A percentile compares a stretch with the other conserved stretches of the same genome.
Evolutionary conservation across 208 protist species (phyloP).

Genomic region (Trypanosoma avium): DNA sequence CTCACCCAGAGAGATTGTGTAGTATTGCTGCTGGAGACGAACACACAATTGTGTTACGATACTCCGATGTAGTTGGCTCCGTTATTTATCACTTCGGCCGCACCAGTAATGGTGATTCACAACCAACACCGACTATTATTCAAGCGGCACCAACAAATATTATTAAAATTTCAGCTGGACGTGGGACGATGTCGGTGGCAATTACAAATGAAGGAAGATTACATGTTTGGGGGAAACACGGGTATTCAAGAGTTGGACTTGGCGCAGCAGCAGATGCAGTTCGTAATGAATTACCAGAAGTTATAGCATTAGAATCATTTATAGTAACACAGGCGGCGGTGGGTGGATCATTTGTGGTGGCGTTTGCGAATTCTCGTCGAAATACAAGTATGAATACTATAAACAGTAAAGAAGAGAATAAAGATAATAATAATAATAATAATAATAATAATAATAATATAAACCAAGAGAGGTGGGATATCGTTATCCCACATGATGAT

Average conservation of each 20-base stretch:
- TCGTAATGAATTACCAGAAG: constrained; percentile 26
- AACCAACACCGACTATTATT: constrained; percentile 44
- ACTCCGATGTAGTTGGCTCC: constrained; percentile 53
- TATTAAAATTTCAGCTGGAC: constrained; percentile 43
- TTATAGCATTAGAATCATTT: constrained; percentile 41
- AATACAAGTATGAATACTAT: neutral
- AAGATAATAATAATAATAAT: neutral
- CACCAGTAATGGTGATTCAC: constrained; percentile 54
- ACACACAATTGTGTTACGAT: constrained; percentile 70
- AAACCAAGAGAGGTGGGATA: constrained; percentile 41
- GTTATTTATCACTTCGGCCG: constrained; percentile 82
- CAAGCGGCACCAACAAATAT: constrained; percentile 28
- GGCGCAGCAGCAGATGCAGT: constrained; percentile 37
- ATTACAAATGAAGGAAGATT: constrained; percentile 41
- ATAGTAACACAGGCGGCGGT: constrained; percentile 32
- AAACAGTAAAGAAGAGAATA: constrained; percentile 7
- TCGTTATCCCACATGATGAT: constrained; percentile 76
- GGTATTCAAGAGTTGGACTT: constrained; percentile 50
- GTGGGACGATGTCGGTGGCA: constrained; percentile 43
- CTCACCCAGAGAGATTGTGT: constrained; percentile 47
- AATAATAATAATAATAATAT: neutral
- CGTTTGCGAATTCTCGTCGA: constrained; percentile 29
- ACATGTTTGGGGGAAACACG: constrained; percentile 82
- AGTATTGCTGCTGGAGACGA: constrained; percentile 75
- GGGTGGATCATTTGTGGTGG: constrained; percentile 63